A percentile compares a stretch with the other conserved stretches of the same genome.
Evolutionary conservation across 2,329 filamentous ascomycete genomes (phyloP).

Genomic region (Fusarium sororula): DNA sequence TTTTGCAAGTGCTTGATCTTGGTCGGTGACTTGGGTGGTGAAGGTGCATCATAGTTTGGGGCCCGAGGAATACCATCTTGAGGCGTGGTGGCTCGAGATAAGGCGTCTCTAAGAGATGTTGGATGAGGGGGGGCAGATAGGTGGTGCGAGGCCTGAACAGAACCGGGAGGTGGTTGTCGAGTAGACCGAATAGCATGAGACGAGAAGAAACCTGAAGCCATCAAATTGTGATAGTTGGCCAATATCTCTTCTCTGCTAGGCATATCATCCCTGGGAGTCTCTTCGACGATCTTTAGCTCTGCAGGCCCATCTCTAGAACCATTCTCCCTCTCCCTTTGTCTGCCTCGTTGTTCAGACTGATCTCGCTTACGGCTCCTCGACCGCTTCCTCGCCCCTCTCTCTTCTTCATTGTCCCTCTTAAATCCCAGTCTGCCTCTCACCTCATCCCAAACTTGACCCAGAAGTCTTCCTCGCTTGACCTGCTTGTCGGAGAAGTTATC

Average conservation of each 20-base stretch:
- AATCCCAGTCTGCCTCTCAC: constrained; percentile 47
- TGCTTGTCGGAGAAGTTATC: constrained; percentile 47
- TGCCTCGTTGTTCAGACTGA: constrained; percentile 24
- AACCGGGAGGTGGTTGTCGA: constrained; percentile 51
- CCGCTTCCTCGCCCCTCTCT: constrained; percentile 36
- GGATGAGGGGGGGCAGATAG: constrained; percentile 8
- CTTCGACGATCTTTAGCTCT: constrained; percentile 10
- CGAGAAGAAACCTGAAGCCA: constrained; percentile 67
- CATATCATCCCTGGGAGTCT: constrained; percentile 36
- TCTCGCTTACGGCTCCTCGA: constrained; percentile 36
- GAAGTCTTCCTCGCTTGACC: constrained; percentile 44
- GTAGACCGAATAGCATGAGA: constrained; percentile 67
- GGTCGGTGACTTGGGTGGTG: constrained; percentile 25
- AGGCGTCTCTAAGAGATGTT: constrained; percentile 6
- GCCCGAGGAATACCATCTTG: constrained; percentile 8
- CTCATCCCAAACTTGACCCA: constrained; percentile 53
- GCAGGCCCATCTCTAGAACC: constrained; percentile 14
- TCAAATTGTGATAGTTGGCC: constrained; percentile 65
- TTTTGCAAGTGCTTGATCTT: constrained; percentile 21
- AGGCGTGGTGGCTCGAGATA: constrained; percentile 30
- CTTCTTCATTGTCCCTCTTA: constrained; percentile 38
- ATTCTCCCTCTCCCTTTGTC: constrained; percentile 30
- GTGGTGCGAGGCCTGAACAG: constrained; percentile 13
- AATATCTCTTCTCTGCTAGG: constrained; percentile 60
- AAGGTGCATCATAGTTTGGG: constrained; percentile 9